Percentiles rank a stretch among this genome's conserved stretches.
Conservation (phyloP, 345 rosid species). For the Ailanthus altissimus region DNA sequence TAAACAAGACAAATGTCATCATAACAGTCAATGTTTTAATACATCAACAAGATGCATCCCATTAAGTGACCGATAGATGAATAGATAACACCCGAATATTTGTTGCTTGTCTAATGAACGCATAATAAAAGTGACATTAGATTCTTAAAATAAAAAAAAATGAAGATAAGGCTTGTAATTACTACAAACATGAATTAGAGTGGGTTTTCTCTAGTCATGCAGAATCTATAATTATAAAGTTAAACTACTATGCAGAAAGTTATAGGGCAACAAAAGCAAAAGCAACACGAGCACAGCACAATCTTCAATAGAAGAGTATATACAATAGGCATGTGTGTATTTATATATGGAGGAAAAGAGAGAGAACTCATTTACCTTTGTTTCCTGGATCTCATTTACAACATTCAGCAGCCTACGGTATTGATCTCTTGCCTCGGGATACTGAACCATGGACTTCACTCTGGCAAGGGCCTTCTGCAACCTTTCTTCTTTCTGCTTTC, state of each 20-base stretch:
- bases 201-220: background rate
- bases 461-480: slow-evolving; percentile 77
- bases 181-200: background rate
- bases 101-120: background rate
- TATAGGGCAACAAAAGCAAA: background rate
- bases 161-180: background rate
- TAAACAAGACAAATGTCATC: too few species aligned
- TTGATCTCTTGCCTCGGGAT: slow-evolving; percentile 93
- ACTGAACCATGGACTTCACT: slow-evolving; percentile 88
- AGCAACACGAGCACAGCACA: background rate
- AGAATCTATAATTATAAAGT: background rate
- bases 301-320: background rate
- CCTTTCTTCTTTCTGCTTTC: slow-evolving; percentile 86
- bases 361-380: slow-evolving; percentile 50
- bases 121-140: background rate
- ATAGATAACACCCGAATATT: background rate
- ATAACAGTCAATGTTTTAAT: too few species aligned
- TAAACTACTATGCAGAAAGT: background rate
- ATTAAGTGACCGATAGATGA: too few species aligned
- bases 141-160: background rate
- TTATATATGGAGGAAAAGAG: background rate
- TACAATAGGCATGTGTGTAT: background rate
- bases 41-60: too few species aligned
- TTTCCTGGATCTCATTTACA: slow-evolving; percentile 71
- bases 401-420: slow-evolving; percentile 76